These are phyloP conservation scores for Aspergillus melleus DNA, from an alignment of 2,329 filamentous ascomycete species.

Conservation along the genomic window DNA sequence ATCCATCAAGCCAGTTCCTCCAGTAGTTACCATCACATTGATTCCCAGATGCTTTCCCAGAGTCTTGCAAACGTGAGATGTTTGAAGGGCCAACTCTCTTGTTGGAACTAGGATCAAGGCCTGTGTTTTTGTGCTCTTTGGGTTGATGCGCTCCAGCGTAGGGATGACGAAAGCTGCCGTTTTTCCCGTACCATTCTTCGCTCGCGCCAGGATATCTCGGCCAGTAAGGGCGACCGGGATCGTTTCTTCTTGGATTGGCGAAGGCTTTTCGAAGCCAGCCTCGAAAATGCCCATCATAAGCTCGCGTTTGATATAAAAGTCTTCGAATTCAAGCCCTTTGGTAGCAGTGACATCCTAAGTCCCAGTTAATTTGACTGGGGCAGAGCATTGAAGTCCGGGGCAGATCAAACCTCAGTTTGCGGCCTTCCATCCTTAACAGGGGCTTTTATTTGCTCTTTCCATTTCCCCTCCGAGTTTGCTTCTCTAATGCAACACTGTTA, in stretches of 20 bases:
- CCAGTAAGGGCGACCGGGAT: slow-evolving; percentile 95
- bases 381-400: slow-evolving; percentile 6
- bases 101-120: slow-evolving; percentile 95
- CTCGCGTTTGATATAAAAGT: slow-evolving; percentile 92
- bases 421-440: slow-evolving; percentile 50
- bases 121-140: slow-evolving; percentile 94
- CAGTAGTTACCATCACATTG: slow-evolving; percentile 99
- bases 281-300: slow-evolving; percentile 99
- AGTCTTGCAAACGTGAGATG: slow-evolving; percentile 98
- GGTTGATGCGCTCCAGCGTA: slow-evolving; percentile 91
- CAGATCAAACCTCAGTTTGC: slow-evolving; percentile 49
- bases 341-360: slow-evolving; percentile 92
- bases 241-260: slow-evolving; percentile 98
- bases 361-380: slow-evolving; percentile 18
- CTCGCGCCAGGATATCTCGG: slow-evolving; percentile 89
- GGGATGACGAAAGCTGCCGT: slow-evolving; percentile 98
- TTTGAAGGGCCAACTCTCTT: slow-evolving; percentile 94
- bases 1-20: slow-evolving; percentile 90
- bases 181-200: slow-evolving; percentile 98
- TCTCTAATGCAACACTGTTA: slow-evolving; percentile 30
- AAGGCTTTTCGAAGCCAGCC: slow-evolving; percentile 97
- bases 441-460: slow-evolving; percentile 48
- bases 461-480: slow-evolving; percentile 40
- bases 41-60: slow-evolving; percentile 94
- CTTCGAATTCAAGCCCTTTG: slow-evolving; percentile 96